Base-by-base conservation (phyloP, 768 basidiomycete species). In the Xanthoconium stramineum region DNA sequence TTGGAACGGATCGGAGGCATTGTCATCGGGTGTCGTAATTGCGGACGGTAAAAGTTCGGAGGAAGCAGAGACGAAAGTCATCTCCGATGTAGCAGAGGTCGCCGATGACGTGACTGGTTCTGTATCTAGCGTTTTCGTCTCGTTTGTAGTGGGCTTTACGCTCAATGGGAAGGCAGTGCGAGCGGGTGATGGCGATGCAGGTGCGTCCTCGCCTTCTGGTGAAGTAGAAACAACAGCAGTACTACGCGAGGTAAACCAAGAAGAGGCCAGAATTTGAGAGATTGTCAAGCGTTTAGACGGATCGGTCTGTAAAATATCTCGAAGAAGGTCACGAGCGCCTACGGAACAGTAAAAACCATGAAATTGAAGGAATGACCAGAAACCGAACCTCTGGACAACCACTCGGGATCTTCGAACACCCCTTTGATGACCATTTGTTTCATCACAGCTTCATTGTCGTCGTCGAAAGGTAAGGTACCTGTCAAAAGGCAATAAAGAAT, bases 401-500 rank as follows among this genome's bases (percentile, higher is more conserved):
- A 99, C 55, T 85, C 83, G 8, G 94, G 94, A 66, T 98, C 91
- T 59, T 96, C 92, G 66, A 90, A 98, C 44, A 88, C 85, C 15
- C 89, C 92, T 59, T 84, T 76, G 51, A 94, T 84, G 58, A 99
- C 90, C 71, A 90, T 88, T 50, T 78, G 75, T 58, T 86, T 86
- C 92, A 96, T 96, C 13, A 87, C 69, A 39, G 72, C 71, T 72
- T 94, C 91, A 68, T 94, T 87, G 55, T 95, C 94, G 61, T 94
- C 89, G 63, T 94, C 92, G 65, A 94, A 95, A 2, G 93, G 93
- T 17, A 95, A 74, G 10, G 89, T 91, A 8, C 94, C 95, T 0
- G 92, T 94, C 43, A 97, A 79, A 33, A 97, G 80, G 50, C 86
- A 88, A 67, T 94, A 96, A 13, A 98, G 76, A 50, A 98, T 97